These are phyloP conservation scores for Xylaria sp. DNA, from an alignment of 2,329 filamentous ascomycete genomes.

Conservation along the genomic window DNA sequence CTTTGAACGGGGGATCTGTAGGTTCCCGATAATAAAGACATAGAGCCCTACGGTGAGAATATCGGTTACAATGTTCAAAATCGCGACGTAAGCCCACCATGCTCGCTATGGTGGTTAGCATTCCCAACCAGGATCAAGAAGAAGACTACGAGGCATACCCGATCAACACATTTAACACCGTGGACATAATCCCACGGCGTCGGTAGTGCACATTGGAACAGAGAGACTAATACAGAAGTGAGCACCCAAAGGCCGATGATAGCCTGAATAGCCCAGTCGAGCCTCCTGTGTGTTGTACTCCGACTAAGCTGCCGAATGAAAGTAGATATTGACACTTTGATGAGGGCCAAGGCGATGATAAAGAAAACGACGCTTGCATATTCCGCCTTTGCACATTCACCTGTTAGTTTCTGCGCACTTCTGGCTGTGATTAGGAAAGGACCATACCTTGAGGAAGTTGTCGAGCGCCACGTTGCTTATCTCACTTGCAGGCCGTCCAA, in stretches of 20 bases:
- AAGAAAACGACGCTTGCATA: slow-evolving; percentile 38
- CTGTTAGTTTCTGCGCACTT: neutral
- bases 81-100: slow-evolving; percentile 29
- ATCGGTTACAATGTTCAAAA: slow-evolving; percentile 30
- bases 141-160: slow-evolving; percentile 22
- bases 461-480: slow-evolving; percentile 24
- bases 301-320: slow-evolving; percentile 37
- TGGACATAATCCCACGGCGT: slow-evolving; percentile 39
- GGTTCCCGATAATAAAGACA: slow-evolving; percentile 17
- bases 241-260: slow-evolving; percentile 32
- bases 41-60: slow-evolving; percentile 24
- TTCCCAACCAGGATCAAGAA: no score
- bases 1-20: slow-evolving; percentile 22
- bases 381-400: slow-evolving; percentile 31
- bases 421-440: neutral
- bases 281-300: slow-evolving; percentile 13
- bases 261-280: slow-evolving; percentile 22
- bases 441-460: slow-evolving; percentile 35
- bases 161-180: slow-evolving; percentile 31
- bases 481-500: slow-evolving; percentile 23
- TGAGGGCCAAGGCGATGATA: slow-evolving; percentile 30
- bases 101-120: slow-evolving; percentile 28
- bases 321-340: slow-evolving; percentile 38
- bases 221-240: slow-evolving; percentile 23
- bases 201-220: slow-evolving; percentile 40